Base-by-base conservation (phyloP, 768 basidiomycete species). In the Mycena albidolilacea region DNA sequence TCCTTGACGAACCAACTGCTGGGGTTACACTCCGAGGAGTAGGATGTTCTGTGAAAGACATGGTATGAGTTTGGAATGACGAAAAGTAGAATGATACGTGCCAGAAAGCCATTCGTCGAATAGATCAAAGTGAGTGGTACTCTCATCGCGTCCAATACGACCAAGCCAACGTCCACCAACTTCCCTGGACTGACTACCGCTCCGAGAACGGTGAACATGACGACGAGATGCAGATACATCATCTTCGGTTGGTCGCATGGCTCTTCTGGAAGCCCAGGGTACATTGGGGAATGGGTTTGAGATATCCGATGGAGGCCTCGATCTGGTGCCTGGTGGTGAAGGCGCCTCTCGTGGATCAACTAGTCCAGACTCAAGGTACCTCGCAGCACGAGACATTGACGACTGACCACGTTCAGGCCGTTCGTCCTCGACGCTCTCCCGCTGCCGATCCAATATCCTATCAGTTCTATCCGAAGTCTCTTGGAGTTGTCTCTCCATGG, bases 261-360 rank as follows among this genome's bases (percentile, higher is more conserved):
- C 48, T 61, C 72, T 46, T 39, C 64, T 66, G 8, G 72, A 35
- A 46, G 38, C 46, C 72, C 72, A 73, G 0, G 63, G 44, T 2
- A 73, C 63, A 38, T 7, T 39, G 67, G 30, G 30, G 30, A 68
- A 73, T 14, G 72, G 70, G 11, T 71, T 72, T 1, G 71, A 63
- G 8, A 54, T 68, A 43, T 69, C 72, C 14, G 37, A 21, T 35
- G 64, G 64, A 35, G 72, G 67, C 11, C 72, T 63, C 41, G 69
- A 48, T 21, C 44, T 60, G 23, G 43, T 52, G 50, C 7, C 7
- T 23, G 52, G 23, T 10, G 23, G 21, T 19, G 52, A 54, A 21
- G 72, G 57, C 35, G 67, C 68, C 59, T 75, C 74, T 8, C 74
- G 63, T 2, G 70, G 74, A 64, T 75, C 68, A 14, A 71, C 67